Percentiles rank a stretch among this genome's conserved stretches.
Conservation (phyloP, 2,329 filamentous ascomycete genomes). For the Xylaria polymorpha region DNA sequence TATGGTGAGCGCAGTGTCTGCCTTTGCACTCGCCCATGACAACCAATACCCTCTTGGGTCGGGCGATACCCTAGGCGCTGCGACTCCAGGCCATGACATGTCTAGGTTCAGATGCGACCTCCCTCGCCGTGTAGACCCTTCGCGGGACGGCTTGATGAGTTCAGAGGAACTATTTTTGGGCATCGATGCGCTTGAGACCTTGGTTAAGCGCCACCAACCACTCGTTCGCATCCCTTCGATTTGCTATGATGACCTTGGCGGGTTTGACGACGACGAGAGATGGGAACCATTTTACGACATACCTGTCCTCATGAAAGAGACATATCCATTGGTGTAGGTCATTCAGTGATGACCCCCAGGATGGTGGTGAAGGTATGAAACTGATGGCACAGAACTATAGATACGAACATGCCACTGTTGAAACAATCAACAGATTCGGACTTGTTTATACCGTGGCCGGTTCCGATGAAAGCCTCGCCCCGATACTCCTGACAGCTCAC, state of each 20-base stretch:
- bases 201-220: slow-evolving; percentile 17
- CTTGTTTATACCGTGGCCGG: slow-evolving; percentile 15
- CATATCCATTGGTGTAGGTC: slow-evolving; percentile 21
- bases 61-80: background rate
- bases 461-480: slow-evolving; percentile 8
- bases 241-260: slow-evolving; percentile 25
- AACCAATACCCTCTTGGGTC: slow-evolving; percentile 1
- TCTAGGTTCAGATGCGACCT: slow-evolving; percentile 12
- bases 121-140: slow-evolving; percentile 7
- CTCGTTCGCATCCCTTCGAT: slow-evolving; percentile 23
- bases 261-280: slow-evolving; percentile 19
- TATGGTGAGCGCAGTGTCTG: background rate
- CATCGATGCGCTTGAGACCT: background rate
- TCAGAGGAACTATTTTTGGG: slow-evolving; percentile 14
- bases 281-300: slow-evolving; percentile 20
- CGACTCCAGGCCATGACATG: background rate
- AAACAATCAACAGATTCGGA: slow-evolving; percentile 16
- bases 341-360: background rate
- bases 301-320: background rate
- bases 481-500: slow-evolving; percentile 20
- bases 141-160: slow-evolving; percentile 9
- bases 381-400: background rate
- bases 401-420: slow-evolving; percentile 5
- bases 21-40: background rate
- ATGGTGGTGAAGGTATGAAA: background rate